A percentile compares a stretch with the other conserved stretches of the same genome.
Conservation (phyloP, 1,284 basidiomycete species). For the Abortiporus biennis region DNA sequence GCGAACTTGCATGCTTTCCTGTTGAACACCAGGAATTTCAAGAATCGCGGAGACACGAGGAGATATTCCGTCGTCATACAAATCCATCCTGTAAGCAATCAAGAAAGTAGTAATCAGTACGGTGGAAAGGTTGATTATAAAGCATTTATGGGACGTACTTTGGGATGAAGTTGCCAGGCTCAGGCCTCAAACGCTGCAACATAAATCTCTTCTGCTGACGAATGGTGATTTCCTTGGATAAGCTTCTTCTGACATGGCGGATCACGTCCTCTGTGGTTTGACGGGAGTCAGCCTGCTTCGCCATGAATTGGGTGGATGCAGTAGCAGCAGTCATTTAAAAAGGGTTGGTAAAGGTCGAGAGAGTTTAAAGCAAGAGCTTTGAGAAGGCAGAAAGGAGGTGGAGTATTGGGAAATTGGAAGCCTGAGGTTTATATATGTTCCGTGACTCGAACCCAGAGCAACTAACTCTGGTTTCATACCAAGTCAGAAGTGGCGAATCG, state of each 20-base stretch:
- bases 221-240: neutral
- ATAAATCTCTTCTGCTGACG: neutral
- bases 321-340: neutral
- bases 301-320: neutral
- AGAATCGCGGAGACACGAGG: conserved; percentile 39
- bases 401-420: no score
- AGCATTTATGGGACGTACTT: conserved; percentile 2
- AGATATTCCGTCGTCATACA: conserved; percentile 41
- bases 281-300: neutral
- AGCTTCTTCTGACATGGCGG: neutral
- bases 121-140: neutral
- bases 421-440: no score
- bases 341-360: neutral
- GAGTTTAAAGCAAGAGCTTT: no score
- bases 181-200: neutral
- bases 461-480: no score
- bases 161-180: neutral
- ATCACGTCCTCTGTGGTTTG: neutral
- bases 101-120: neutral
- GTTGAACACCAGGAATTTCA: conserved; percentile 51
- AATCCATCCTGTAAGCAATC: conserved; percentile 50
- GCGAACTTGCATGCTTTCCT: conserved; percentile 36
- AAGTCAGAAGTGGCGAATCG: no score
- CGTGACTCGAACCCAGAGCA: conserved; percentile 1
- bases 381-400: no score